Percentiles rank a stretch among this genome's conserved stretches.
phyloP scores from a whole-genome alignment of 2,329 filamentous ascomycete species.

The Trichoderma sp. region DNA sequence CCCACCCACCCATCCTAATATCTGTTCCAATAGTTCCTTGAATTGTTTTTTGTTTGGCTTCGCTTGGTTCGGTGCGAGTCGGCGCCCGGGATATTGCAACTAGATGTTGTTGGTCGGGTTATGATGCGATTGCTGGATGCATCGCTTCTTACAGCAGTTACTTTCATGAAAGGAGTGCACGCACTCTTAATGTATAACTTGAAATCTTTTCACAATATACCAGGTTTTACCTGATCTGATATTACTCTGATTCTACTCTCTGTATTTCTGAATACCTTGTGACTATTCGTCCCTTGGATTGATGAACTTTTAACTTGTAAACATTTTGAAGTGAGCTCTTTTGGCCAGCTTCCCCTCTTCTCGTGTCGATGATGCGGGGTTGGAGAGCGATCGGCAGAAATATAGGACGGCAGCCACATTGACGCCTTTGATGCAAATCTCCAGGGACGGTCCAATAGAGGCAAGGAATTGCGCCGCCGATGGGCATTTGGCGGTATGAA shows the following conservation, averaged over 20 bases:
- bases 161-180: slow-evolving; percentile 12
- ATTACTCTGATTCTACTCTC: neutral
- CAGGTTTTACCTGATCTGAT: neutral
- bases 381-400: neutral
- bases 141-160: slow-evolving; percentile 24
- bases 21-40: slow-evolving; percentile 46
- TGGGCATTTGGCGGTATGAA: neutral
- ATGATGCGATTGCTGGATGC: slow-evolving; percentile 26
- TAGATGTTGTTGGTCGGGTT: slow-evolving; percentile 43
- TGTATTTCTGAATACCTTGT: neutral
- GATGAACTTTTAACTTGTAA: neutral
- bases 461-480: neutral
- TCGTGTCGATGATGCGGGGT: slow-evolving; percentile 11
- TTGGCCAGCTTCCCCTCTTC: slow-evolving; percentile 2
- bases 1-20: slow-evolving; percentile 33
- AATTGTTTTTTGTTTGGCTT: slow-evolving; percentile 42
- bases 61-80: slow-evolving; percentile 44
- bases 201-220: neutral
- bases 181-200: slow-evolving; percentile 22
- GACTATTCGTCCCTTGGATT: neutral
- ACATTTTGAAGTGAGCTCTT: neutral
- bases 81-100: slow-evolving; percentile 48
- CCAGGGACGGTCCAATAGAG: slow-evolving; percentile 13
- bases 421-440: slow-evolving; percentile 1
- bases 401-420: slow-evolving; percentile 10